phyloP scores from a whole-genome alignment of 2,329 filamentous ascomycete species.

The Plectosphaerella cucumerina region DNA sequence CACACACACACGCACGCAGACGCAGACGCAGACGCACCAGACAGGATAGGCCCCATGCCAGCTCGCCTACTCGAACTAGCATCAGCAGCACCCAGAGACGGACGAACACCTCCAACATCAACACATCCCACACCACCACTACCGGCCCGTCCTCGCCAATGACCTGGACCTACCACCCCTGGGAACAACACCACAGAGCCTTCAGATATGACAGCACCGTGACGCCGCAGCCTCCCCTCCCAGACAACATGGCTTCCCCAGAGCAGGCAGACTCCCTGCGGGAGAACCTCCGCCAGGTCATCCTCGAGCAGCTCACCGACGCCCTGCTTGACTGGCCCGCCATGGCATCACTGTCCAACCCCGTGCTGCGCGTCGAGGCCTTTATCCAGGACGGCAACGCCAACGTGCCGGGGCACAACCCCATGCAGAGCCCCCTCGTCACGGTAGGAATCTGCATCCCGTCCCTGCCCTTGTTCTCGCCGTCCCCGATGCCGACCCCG shows the following conservation, averaged over 20 bases:
- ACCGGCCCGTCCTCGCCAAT: not conserved
- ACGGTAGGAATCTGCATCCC: conserved; percentile 8
- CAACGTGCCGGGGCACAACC: not conserved
- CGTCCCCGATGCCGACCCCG: not conserved
- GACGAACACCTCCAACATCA: too few species aligned
- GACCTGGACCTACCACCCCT: not conserved
- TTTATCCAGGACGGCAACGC: conserved; percentile 12
- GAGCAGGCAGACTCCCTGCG: conserved; percentile 11
- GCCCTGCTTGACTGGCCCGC: conserved; percentile 12
- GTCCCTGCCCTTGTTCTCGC: not conserved
- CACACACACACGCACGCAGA: not conserved
- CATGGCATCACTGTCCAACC: conserved; percentile 10
- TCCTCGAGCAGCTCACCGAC: conserved; percentile 12
- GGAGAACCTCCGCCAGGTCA: conserved; percentile 11
- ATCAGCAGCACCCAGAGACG: too few species aligned
- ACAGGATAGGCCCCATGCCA: too few species aligned
- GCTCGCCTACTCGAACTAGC: too few species aligned
- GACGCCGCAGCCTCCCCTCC: not conserved
- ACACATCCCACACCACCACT: not conserved
- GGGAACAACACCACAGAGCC: not conserved
- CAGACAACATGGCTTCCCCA: conserved; percentile 10
- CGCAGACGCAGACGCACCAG: too few species aligned
- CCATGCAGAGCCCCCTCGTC: conserved; percentile 8
- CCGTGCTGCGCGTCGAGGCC: conserved; percentile 12
- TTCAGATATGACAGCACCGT: not conserved